Base-by-base conservation (phyloP, 805 yeast species). In the Candida dajiaensis region DNA sequence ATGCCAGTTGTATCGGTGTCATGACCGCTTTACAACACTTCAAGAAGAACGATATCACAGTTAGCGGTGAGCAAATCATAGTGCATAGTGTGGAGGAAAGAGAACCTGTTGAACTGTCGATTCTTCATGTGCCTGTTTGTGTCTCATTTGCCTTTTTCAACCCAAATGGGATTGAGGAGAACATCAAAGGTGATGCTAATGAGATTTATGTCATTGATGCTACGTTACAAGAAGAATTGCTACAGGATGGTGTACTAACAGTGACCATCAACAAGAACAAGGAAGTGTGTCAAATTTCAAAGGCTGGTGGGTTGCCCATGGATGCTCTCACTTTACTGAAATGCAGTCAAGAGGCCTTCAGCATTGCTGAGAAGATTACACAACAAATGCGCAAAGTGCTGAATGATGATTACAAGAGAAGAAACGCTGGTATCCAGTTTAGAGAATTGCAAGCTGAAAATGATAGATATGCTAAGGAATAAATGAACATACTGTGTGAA, bases 121-220 rank as follows among this genome's bases (percentile, higher is more conserved):
- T 92, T 8, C 67, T 94, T 49, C 98, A 94, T 62, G 78, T 89
- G 4, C 99, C 99, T 1, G 77, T 92, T 40, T 89, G 96, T 65
- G 80, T 89, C 5, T 84, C 96, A 0, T 90, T 86, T 67, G 83
- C 89, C n/a, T 86, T 92, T 58, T 89, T 78, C 70, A 84, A 86
- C 55, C 84, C 87, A 13, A 59, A 61, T 26, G 81, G 74, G 41
- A 72, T 74, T 33, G 90, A 83, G 52, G 81, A 80, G 56, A 84
- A 82, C 57, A 77, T 84, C 50, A 84, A 83, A 61, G 89, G 89
- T 44, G 83, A 77, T 19, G 66, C 70, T 28, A 76, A 67, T 26
- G 88, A 85, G 55, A 72, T 84, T 22, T 74, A 80, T 12, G 64
- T 89, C 5, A 70, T 86, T 25, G 99, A 92, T 66, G 85, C 96